Evolutionary conservation across 805 yeast genomes (phyloP).

Genomic region (Isabelozyma gotoi): DNA sequence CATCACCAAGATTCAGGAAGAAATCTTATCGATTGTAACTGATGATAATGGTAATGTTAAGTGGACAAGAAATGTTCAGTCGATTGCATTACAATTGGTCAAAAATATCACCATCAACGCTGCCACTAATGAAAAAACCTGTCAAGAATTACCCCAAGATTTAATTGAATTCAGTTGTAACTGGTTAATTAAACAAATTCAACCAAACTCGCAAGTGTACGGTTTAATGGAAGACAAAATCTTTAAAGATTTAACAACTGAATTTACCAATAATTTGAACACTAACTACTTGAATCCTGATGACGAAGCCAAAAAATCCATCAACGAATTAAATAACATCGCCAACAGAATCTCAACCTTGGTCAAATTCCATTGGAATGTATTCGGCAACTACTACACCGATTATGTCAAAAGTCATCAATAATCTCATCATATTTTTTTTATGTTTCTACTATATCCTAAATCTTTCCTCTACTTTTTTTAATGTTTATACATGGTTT

Average conservation of each 20-base stretch:
- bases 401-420: slow-evolving; percentile 23
- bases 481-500: background rate
- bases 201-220: slow-evolving; percentile 76
- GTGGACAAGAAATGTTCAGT: slow-evolving; percentile 82
- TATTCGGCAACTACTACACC: slow-evolving; percentile 69
- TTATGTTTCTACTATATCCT: background rate
- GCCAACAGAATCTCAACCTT: slow-evolving; percentile 63
- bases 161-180: slow-evolving; percentile 62
- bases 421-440: background rate
- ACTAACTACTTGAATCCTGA: background rate
- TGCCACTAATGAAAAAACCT: slow-evolving; percentile 10
- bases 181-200: slow-evolving; percentile 85
- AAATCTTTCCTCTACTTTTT: background rate
- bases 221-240: slow-evolving; percentile 70
- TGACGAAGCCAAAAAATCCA: background rate
- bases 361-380: slow-evolving; percentile 79
- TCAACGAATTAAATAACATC: slow-evolving; percentile 53
- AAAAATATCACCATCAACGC: slow-evolving; percentile 32
- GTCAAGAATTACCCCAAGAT: slow-evolving; percentile 30
- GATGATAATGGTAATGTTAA: slow-evolving; percentile 85
- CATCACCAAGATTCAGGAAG: slow-evolving; percentile 56
- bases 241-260: slow-evolving; percentile 48
- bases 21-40: slow-evolving; percentile 74
- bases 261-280: slow-evolving; percentile 22
- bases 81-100: slow-evolving; percentile 68